A percentile compares a stretch with the other conserved stretches of the same genome.
These are phyloP conservation scores for Pseudogymnoascus sp. DNA, from an alignment of 2,329 filamentous ascomycete genomes.

Conservation along the genomic window DNA sequence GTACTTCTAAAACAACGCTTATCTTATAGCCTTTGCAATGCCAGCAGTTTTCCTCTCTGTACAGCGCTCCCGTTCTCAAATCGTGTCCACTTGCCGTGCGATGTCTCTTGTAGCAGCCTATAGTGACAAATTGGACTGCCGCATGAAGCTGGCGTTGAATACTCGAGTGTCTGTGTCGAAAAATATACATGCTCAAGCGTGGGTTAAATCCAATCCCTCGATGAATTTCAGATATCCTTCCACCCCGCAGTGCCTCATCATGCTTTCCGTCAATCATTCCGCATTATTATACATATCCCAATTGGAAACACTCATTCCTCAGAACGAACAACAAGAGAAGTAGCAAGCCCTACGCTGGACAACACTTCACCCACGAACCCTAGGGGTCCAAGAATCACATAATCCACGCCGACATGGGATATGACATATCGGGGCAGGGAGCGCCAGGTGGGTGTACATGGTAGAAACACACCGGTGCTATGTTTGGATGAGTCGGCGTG, in stretches of 20 bases:
- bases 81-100: neutral
- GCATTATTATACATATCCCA: neutral
- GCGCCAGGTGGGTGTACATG: neutral
- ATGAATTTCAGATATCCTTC: neutral
- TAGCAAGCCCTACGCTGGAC: neutral
- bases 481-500: neutral
- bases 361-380: neutral
- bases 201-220: neutral
- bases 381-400: neutral
- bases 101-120: neutral
- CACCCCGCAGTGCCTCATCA: neutral
- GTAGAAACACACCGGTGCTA: neutral
- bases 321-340: neutral
- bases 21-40: conserved; percentile 2
- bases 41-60: neutral
- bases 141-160: neutral
- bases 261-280: neutral
- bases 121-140: neutral
- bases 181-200: neutral
- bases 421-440: neutral
- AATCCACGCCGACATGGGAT: neutral
- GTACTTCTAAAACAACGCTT: conserved; percentile 1
- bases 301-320: neutral
- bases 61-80: neutral
- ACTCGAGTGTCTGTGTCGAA: neutral